phyloP scores from a whole-genome alignment of 768 basidiomycete species.

The Tulasnella sp. region DNA sequence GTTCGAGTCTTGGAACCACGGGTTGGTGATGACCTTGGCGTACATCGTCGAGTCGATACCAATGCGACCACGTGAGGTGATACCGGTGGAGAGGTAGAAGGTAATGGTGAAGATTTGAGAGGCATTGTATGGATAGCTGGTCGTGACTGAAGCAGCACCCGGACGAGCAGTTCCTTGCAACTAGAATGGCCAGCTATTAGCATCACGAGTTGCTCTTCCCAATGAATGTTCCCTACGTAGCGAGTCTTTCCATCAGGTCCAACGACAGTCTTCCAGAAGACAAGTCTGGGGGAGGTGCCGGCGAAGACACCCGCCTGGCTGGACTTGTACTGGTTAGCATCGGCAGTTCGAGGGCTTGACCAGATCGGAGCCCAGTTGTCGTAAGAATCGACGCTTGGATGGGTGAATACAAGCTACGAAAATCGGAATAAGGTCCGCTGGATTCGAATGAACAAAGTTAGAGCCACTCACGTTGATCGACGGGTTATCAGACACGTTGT shows the following conservation, averaged over 20 bases:
- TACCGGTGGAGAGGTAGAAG: slow-evolving; percentile 54
- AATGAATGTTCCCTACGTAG: slow-evolving; percentile 39
- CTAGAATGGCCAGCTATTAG: slow-evolving; percentile 47
- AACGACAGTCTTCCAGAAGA: slow-evolving; percentile 58
- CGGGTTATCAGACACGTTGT: slow-evolving; percentile 54
- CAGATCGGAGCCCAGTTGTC: slow-evolving; percentile 59
- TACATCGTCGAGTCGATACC: slow-evolving; percentile 51
- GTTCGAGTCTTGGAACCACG: slow-evolving; percentile 56
- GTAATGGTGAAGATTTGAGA: slow-evolving; percentile 57
- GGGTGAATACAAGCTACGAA: slow-evolving; percentile 52
- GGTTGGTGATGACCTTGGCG: slow-evolving; percentile 49
- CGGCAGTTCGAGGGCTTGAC: slow-evolving; percentile 52
- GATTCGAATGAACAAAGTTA: neutral
- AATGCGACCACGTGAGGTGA: slow-evolving; percentile 59
- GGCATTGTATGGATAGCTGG: slow-evolving; percentile 49
- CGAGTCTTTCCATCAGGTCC: slow-evolving; percentile 48
- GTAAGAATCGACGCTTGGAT: slow-evolving; percentile 54
- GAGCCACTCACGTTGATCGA: slow-evolving; percentile 47
- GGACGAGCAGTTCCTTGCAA: slow-evolving; percentile 62
- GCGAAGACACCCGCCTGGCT: slow-evolving; percentile 55
- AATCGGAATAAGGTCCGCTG: neutral
- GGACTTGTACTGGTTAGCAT: slow-evolving; percentile 51
- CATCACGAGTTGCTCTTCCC: neutral
- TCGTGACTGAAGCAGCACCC: slow-evolving; percentile 52
- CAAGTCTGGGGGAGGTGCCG: slow-evolving; percentile 48